Evolutionary conservation across 2,329 filamentous ascomycete species (phyloP).

Genomic region (Aspergillus oerlinghausenensis): DNA sequence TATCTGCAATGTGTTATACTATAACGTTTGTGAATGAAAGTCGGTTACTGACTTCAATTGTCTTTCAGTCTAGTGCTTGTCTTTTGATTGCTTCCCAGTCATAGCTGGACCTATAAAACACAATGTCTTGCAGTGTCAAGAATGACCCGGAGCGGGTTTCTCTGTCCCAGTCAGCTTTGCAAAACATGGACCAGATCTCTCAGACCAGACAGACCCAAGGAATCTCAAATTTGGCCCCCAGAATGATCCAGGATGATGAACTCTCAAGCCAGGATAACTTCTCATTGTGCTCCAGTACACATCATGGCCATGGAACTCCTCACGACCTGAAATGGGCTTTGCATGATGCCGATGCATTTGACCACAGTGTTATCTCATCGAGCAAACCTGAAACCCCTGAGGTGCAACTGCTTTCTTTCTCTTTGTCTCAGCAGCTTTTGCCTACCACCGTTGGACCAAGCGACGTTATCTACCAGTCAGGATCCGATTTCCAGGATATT

Average conservation of each 20-base stretch:
- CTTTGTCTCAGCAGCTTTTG: conserved; percentile 38
- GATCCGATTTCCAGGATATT: conserved; percentile 36
- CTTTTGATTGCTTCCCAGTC: conserved; percentile 14
- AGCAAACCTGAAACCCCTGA: conserved; percentile 37
- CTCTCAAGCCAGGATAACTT: conserved; percentile 39
- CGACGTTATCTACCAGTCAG: conserved; percentile 36
- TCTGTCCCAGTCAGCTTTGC: conserved; percentile 28
- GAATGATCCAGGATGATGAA: conserved; percentile 41
- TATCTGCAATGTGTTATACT: conserved; percentile 9
- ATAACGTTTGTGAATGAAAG: conserved; percentile 11
- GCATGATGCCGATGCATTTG: conserved; percentile 36
- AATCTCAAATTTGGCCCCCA: conserved; percentile 36
- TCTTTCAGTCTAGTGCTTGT: conserved; percentile 27
- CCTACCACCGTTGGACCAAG: conserved; percentile 34
- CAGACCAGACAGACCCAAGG: conserved; percentile 35
- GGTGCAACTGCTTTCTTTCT: conserved; percentile 41
- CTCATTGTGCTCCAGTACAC: conserved; percentile 38
- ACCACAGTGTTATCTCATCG: conserved; percentile 31
- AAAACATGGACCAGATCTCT: conserved; percentile 30
- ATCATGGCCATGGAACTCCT: conserved; percentile 29
- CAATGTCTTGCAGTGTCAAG: conserved; percentile 37
- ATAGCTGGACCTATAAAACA: conserved; percentile 20
- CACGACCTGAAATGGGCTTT: conserved; percentile 38
- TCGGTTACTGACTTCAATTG: conserved; percentile 28
- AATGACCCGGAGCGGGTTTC: conserved; percentile 35